Evolutionary conservation across 1,139 yeast genomes (phyloP), one percentile per base, ranked within the genome.

Genomic region (Diutina catenulata): DNA sequence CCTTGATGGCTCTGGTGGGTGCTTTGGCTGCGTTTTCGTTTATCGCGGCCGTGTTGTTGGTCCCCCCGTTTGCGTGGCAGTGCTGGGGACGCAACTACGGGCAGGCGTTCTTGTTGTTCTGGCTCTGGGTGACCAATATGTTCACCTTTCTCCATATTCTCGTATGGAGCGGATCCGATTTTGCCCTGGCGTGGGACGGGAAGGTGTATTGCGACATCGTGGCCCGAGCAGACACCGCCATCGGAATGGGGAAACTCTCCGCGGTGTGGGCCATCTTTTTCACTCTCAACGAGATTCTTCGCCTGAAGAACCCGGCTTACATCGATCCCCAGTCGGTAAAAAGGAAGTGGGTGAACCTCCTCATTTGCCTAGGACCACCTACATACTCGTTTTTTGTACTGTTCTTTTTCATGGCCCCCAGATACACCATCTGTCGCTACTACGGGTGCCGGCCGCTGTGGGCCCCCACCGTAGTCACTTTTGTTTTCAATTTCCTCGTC

Each of bases 221-320:
- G 9, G 21, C 25, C 14, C 24, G 35, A 13, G 8, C 21, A 5
- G 35, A 31, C 11, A 9, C 25, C 9, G 23, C 14, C 16, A n/a
- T n/a, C 4, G 21, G 21, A 8, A 18, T 20, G 15, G 35, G 25
- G 4, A 31, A 31, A 10, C 13, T 31, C 3, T 26, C 21, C 25
- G 24, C 35, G 9, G 35, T 31, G 26, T 19, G 35, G 13, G 25
- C 35, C 16, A 31, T 31, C 4, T n/a, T 31, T 18, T 19, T 31
- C 22, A 20, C 15, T 11, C 23, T 31, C 9, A 31, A 31, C 9
- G 35, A 31, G 21, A 31, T 31, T 9, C 21, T 31, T 5, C 20
- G 21, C n/a, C 35, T 18, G 22, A 31, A 31, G 15, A 31, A 31
- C 13, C 35, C 35, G 8, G 9, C 9, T 7, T 31, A 19, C 6